Percentiles rank a stretch among this genome's conserved stretches.
Evolutionary conservation across 2,329 filamentous ascomycete genomes (phyloP).

Genomic region (Botrytis paeoniae): DNA sequence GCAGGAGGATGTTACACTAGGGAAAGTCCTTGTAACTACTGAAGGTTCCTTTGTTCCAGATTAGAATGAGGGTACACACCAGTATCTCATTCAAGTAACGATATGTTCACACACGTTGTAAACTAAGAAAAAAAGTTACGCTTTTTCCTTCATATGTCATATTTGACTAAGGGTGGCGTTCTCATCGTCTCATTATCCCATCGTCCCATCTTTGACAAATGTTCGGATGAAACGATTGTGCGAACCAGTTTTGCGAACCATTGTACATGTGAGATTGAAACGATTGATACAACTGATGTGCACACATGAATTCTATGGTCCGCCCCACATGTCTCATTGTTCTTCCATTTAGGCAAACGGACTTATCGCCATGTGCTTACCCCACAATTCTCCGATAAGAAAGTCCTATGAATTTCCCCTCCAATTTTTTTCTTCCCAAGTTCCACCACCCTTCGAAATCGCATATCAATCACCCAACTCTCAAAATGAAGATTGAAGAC

Average conservation of each 20-base stretch:
- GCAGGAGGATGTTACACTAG: neutral
- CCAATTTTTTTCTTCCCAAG: slow-evolving; percentile 19
- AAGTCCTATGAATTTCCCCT: slow-evolving; percentile 15
- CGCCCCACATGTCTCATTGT: neutral
- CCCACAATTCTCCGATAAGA: slow-evolving; percentile 15
- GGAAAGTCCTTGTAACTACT: neutral
- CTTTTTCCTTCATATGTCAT: neutral
- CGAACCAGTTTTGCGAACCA: slow-evolving; percentile 14
- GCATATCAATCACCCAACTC: neutral
- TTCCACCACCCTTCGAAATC: neutral
- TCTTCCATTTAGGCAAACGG: neutral
- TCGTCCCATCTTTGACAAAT: slow-evolving; percentile 12
- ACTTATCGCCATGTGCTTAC: slow-evolving; percentile 18
- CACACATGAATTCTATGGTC: neutral
- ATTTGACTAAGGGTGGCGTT: slow-evolving; percentile 2
- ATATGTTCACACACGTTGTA: slow-evolving; percentile 5
- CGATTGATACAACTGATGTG: neutral
- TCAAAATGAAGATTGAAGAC: slow-evolving; percentile 36
- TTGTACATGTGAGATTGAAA: slow-evolving; percentile 5
- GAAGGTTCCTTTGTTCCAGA: neutral
- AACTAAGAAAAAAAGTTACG: slow-evolving; percentile 5
- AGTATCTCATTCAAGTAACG: slow-evolving; percentile 10
- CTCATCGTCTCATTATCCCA: neutral
- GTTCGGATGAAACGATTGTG: slow-evolving; percentile 15
- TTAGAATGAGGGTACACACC: slow-evolving; percentile 1